Base-by-base conservation (phyloP, 768 basidiomycete genomes). In the Lactifluus echinatus region DNA sequence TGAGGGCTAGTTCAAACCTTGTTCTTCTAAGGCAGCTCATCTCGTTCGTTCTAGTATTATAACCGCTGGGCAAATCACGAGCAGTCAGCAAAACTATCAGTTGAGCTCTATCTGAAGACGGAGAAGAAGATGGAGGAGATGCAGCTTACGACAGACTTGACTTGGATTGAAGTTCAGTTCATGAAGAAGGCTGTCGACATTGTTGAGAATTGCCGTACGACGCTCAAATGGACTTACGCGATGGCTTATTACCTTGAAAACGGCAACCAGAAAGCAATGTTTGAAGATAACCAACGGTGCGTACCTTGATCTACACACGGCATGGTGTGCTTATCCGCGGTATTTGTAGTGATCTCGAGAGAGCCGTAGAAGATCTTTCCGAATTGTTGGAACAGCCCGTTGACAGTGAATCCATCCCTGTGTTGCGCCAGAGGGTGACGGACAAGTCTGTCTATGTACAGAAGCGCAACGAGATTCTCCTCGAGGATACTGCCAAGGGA, bases 121-220 rank as follows among this genome's bases (percentile, higher is more conserved):
- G 94, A 99, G 79, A 93, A 95, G 82, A 97, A 97, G 84, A 99
- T 99, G 96, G 93, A 97, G 71, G 93, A 96, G 73, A 95, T 98
- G 87, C 96, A 98, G 75, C 80, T 93, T 61, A 86, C 85, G 11
- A 93, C 91, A 2, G 79, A 84, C 54, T 73, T 99, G 37, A 93
- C 93, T 2, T 99, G 96, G 96, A 99, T 99, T 64, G 94, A 99
- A 72, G 93, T 85, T 29, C 95, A 98, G 73, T 99, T 99, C 72
- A 94, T 96, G 80, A 93, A 93, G 77, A 94, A 94, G 71, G 96
- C 96, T 0, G 94, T 97, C 4, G 96, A 97, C 67, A 87, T 87
- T 69, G 81, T 90, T 37, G 81, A 87, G 65, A 85, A 85, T 69
- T 90, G 96, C 73, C 83, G 96, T 26, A 89, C 84, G 76, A 97